These are phyloP conservation scores for Sequoiadendron giganteum DNA, from an alignment of 75 land plant genomes.

Conservation along the genomic window DNA sequence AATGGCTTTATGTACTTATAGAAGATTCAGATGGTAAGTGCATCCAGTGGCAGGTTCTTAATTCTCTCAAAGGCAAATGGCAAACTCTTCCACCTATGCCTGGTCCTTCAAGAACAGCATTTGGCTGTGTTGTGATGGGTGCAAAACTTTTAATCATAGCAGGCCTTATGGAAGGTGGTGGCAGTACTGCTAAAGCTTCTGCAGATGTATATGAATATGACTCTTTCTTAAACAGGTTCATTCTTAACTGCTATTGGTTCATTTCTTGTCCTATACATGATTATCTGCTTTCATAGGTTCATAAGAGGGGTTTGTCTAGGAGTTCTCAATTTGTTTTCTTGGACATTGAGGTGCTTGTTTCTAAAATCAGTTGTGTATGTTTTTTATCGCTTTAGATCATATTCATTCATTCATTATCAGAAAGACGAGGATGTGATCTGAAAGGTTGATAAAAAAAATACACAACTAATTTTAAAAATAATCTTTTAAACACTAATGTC, in stretches of 20 bases:
- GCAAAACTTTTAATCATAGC: slow-evolving; percentile 7
- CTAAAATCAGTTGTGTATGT: too few relatives aligned
- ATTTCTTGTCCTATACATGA: neutral
- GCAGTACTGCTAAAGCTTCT: neutral
- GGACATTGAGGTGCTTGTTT: neutral
- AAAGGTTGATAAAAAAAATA: too few relatives aligned
- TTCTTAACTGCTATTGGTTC: neutral
- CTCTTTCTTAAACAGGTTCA: slow-evolving; percentile 7
- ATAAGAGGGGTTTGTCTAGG: too few relatives aligned
- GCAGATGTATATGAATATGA: slow-evolving; percentile 14
- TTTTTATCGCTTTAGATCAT: too few relatives aligned
- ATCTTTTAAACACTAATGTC: neutral
- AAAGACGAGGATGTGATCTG: too few relatives aligned
- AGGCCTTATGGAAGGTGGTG: neutral
- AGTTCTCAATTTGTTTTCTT: too few relatives aligned
- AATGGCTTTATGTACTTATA: slow-evolving; percentile 7
- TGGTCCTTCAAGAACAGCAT: slow-evolving; percentile 7
- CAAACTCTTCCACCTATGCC: slow-evolving; percentile 16
- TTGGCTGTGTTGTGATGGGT: slow-evolving; percentile 4
- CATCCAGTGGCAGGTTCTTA: slow-evolving; percentile 14
- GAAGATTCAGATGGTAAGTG: neutral
- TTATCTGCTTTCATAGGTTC: too few relatives aligned
- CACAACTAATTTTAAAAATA: too few relatives aligned
- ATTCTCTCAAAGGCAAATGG: neutral
- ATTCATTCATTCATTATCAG: too few relatives aligned